phyloP scores from a whole-genome alignment of 306 rosid species.

The Quercus agrifolia region DNA sequence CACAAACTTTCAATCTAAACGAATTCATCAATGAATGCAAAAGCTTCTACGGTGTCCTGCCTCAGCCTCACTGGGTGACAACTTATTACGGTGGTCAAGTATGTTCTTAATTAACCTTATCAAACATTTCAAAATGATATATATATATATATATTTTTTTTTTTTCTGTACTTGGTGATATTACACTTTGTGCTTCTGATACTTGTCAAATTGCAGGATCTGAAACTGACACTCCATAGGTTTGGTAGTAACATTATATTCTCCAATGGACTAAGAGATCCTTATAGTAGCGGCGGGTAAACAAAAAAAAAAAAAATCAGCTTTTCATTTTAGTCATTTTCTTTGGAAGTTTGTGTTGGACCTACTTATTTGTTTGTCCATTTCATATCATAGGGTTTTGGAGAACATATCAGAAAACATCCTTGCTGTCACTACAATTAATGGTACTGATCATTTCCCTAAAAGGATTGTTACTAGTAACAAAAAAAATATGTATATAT shows the following conservation, averaged over 20 bases:
- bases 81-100: constrained; percentile 69
- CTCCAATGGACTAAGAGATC: constrained; percentile 77
- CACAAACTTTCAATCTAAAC: constrained; percentile 28
- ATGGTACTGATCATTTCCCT: constrained; percentile 32
- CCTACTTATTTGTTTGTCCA: neutral
- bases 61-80: constrained; percentile 67
- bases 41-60: constrained; percentile 46
- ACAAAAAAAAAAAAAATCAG: neutral
- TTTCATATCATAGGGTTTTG: constrained; percentile 38
- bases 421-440: constrained; percentile 38
- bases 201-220: constrained; percentile 33
- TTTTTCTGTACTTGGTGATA: neutral
- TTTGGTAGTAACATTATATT: constrained; percentile 77
- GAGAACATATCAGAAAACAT: constrained; percentile 56
- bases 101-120: constrained; percentile 7
- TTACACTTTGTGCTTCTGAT: neutral
- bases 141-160: neutral
- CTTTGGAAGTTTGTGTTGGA: neutral
- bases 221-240: constrained; percentile 42
- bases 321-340: neutral
- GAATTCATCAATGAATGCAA: constrained; percentile 30
- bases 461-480: neutral
- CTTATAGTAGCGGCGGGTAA: constrained; percentile 78
- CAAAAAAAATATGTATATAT: too few relatives aligned
- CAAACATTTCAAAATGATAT: neutral